Percentiles rank a stretch among this genome's conserved stretches.
phyloP scores from a whole-genome alignment of 495 filamentous ascomycete species.

The Penicillium cataractarum region DNA sequence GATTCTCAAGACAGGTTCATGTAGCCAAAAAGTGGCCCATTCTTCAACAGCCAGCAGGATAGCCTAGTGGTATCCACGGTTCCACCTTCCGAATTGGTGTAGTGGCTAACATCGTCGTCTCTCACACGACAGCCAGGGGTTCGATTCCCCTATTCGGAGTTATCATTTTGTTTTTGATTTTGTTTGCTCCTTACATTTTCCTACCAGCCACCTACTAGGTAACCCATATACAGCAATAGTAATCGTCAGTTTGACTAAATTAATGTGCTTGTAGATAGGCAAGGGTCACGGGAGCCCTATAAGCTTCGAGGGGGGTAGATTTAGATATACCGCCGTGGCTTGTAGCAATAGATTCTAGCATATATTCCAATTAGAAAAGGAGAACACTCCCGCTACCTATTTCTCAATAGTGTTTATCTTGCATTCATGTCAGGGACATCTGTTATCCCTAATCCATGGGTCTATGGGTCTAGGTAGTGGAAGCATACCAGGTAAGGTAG shows the following conservation, averaged over 20 bases:
- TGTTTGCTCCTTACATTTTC: not conserved
- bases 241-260: not conserved
- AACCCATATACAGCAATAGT: not conserved
- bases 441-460: too few relatives aligned
- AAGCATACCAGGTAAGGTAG: too few relatives aligned
- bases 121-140: conserved; percentile 48
- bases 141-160: conserved; percentile 47
- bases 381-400: too few relatives aligned
- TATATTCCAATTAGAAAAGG: too few relatives aligned
- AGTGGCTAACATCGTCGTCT: conserved; percentile 49
- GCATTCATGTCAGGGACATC: too few relatives aligned
- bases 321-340: too few relatives aligned
- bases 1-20: not conserved
- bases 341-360: too few relatives aligned
- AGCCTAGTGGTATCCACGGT: not conserved
- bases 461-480: too few relatives aligned
- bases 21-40: not conserved
- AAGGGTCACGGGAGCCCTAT: too few relatives aligned
- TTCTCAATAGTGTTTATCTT: too few relatives aligned
- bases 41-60: not conserved
- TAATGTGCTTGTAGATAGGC: too few relatives aligned
- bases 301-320: too few relatives aligned
- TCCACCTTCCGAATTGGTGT: conserved; percentile 42
- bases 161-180: conserved; percentile 20
- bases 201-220: not conserved